Percentiles rank a stretch among this genome's conserved stretches.
phyloP scores from a whole-genome alignment of 2,329 filamentous ascomycete genomes.

The Curvularia sp. region DNA sequence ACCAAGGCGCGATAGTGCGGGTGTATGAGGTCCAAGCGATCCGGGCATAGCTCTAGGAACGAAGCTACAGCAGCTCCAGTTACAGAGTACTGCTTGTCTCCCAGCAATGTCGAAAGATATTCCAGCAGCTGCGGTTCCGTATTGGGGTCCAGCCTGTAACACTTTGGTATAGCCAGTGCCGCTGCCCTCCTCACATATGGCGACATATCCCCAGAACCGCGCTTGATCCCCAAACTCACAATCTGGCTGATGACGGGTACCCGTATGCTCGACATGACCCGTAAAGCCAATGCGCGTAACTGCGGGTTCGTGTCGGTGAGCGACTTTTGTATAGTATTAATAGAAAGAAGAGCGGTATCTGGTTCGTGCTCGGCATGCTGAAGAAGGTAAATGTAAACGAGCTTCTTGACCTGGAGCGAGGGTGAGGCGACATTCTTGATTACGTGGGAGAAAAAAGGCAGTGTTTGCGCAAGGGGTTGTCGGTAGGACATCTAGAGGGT shows the following conservation, averaged over 20 bases:
- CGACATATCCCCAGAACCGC: slow-evolving; percentile 92
- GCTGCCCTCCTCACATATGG: slow-evolving; percentile 91
- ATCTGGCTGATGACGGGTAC: slow-evolving; percentile 98
- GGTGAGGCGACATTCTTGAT: slow-evolving; percentile 97
- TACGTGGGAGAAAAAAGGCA: slow-evolving; percentile 95
- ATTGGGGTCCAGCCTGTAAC: slow-evolving; percentile 86
- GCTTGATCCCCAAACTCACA: slow-evolving; percentile 93
- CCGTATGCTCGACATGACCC: slow-evolving; percentile 97
- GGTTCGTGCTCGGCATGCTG: slow-evolving; percentile 93
- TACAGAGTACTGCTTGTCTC: slow-evolving; percentile 96
- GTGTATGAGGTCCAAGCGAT: slow-evolving; percentile 87
- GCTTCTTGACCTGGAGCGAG: slow-evolving; percentile 93
- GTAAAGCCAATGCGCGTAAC: slow-evolving; percentile 87
- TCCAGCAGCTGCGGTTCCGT: slow-evolving; percentile 86
- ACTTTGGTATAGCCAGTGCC: slow-evolving; percentile 93
- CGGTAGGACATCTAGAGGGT: slow-evolving; percentile 89
- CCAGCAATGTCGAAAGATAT: slow-evolving; percentile 77
- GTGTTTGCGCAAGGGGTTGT: slow-evolving; percentile 70
- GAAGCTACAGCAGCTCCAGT: slow-evolving; percentile 89
- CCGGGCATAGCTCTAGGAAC: slow-evolving; percentile 88
- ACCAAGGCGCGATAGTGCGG: slow-evolving; percentile 85
- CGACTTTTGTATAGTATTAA: slow-evolving; percentile 99
- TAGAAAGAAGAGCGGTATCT: slow-evolving; percentile 91
- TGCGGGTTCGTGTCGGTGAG: slow-evolving; percentile 91
- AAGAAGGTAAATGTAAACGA: slow-evolving; percentile 97